Evolutionary conservation across 805 yeast genomes (phyloP), one percentile per base, ranked within the genome.

Genomic region (Kodamaea leandrae): DNA sequence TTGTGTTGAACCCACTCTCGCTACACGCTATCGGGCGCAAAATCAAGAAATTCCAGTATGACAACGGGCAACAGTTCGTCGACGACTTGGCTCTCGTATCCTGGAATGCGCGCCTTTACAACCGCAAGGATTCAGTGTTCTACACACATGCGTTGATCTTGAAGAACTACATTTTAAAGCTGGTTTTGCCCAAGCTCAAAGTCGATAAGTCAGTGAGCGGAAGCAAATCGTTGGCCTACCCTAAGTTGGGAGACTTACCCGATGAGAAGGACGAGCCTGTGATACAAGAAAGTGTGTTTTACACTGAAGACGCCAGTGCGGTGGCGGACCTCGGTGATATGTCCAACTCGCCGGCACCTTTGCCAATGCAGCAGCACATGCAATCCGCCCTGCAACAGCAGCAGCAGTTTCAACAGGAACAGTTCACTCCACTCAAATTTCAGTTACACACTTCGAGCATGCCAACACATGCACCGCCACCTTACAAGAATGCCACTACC

Each of bases 71-170:
- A 51, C 82, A 79, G 33, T 89, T 87, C 59, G 65, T 90, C 26
- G 74, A 69, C 43, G 96, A 90, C 60, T 58, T 90, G 44, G 87
- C 83, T 0, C 95, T 86, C 60, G 84, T 91, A 39, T 77, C 87
- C 1, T 87, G 95, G 89, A 91, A 91, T 57, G 96, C 97, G 2
- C 77, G 86, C 45, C 77, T 82, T 35, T 91, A 83, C 62, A 91
- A 91, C 61, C 80, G 80, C 43, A 81, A 80, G 47, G 80, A 74
- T 10, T 78, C 89, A 1, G 67, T 68, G 13, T 83, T 85, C 39
- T 85, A 83, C 61, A 70, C 71, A 17, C 85, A 83, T 51, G 96
- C 89, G 3, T 67, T 71, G 14, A 66, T 79, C 16, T 60, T 83
- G 47, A 83, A 83, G 51, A 59, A 68, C 32, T 80, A 61, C 55